Percentiles rank a stretch among this genome's conserved stretches.
Evolutionary conservation across 1,139 yeast species (phyloP).

Genomic region (Arxiozyma bovina): DNA sequence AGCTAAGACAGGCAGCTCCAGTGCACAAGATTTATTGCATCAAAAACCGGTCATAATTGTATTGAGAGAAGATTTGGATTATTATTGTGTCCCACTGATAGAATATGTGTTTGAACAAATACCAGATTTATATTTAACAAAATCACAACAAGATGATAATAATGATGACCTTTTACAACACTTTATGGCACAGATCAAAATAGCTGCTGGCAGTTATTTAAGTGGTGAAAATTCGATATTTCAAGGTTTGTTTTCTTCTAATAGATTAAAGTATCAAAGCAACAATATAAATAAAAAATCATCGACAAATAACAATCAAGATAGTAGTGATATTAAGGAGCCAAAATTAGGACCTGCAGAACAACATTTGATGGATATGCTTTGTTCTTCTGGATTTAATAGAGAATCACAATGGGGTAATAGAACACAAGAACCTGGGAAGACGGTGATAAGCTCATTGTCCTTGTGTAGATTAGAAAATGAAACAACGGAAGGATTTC

Average conservation of each 20-base stretch:
- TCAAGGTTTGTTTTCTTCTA: constrained; percentile 49
- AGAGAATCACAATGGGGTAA: constrained; percentile 75
- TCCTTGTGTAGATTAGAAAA: constrained; percentile 63
- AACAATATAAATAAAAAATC: not conserved
- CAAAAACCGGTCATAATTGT: constrained; percentile 89
- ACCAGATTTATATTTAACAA: constrained; percentile 24
- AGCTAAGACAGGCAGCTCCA: constrained; percentile 19
- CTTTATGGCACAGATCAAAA: constrained; percentile 53
- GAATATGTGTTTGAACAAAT: constrained; percentile 33
- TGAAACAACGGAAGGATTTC: constrained; percentile 29
- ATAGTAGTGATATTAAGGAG: constrained; percentile 6
- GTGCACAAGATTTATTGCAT: constrained; percentile 52
- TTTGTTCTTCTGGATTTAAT: constrained; percentile 80
- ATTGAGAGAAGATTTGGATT: constrained; percentile 87
- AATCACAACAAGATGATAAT: constrained; percentile 22
- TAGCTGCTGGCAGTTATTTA: constrained; percentile 59
- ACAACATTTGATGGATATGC: constrained; percentile 88
- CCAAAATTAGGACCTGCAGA: constrained; percentile 81
- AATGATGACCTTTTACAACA: constrained; percentile 28
- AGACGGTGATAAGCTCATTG: constrained; percentile 77
- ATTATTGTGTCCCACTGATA: constrained; percentile 64
- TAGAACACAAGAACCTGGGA: constrained; percentile 74
- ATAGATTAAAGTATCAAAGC: constrained; percentile 21
- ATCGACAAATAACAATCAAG: not conserved
- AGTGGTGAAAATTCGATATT: constrained; percentile 55